phyloP scores from a whole-genome alignment of 2,329 filamentous ascomycete species.

The Davidsoniella eucalypti region DNA sequence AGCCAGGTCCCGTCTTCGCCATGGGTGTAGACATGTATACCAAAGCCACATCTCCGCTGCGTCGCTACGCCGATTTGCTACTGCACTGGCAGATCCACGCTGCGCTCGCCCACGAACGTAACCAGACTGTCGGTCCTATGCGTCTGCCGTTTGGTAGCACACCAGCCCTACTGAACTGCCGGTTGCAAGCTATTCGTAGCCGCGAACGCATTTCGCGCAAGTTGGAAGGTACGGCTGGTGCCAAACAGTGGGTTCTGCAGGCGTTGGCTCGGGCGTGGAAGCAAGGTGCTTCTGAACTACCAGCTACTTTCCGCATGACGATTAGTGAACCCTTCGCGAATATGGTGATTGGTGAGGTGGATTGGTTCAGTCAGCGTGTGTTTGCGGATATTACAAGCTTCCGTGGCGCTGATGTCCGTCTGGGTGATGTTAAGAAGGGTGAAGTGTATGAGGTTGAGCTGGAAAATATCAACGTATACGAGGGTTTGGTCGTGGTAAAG shows the following conservation, averaged over 20 bases:
- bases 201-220: constrained; percentile 34
- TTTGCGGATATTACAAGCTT: constrained; percentile 26
- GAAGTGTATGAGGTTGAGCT: constrained; percentile 42
- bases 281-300: constrained; percentile 31
- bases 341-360: constrained; percentile 26
- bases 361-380: constrained; percentile 28
- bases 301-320: constrained; percentile 31
- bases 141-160: constrained; percentile 28
- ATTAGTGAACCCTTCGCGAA: constrained; percentile 24
- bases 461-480: constrained; percentile 34
- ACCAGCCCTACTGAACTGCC: constrained; percentile 11
- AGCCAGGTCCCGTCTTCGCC: constrained; percentile 36
- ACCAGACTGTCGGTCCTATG: constrained; percentile 5
- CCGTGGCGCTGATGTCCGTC: constrained; percentile 22
- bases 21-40: constrained; percentile 44
- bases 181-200: constrained; percentile 33
- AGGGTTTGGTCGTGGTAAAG: constrained; percentile 29
- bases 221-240: constrained; percentile 27
- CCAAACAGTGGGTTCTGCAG: constrained; percentile 39
- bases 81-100: constrained; percentile 52
- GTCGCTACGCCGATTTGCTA: constrained; percentile 45
- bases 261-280: constrained; percentile 44
- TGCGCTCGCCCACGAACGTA: constrained; percentile 32
- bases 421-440: constrained; percentile 29
- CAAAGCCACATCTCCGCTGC: constrained; percentile 49